Conservation (phyloP, 352 stramenopile species). For the Globisporangium emineosum region DNA sequence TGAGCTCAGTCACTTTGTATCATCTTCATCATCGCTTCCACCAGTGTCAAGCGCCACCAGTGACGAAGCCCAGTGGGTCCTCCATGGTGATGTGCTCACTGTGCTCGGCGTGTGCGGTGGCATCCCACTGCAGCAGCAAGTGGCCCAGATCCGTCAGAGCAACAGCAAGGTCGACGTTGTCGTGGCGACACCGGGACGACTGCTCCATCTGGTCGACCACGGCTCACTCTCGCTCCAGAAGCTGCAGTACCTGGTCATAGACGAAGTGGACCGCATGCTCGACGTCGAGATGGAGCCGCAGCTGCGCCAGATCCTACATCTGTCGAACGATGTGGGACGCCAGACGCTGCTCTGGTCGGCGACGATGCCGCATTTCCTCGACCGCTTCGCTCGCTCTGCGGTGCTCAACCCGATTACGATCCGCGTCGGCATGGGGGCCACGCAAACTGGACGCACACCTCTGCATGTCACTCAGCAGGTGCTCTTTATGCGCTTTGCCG, state of each 20-base stretch:
- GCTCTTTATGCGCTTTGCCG: slow-evolving; percentile 40
- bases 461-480: slow-evolving; percentile 91
- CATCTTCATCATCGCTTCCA: not conserved
- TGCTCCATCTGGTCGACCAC: slow-evolving; percentile 43
- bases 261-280: slow-evolving; percentile 97
- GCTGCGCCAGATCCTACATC: slow-evolving; percentile 91
- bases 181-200: slow-evolving; percentile 53
- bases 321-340: slow-evolving; percentile 51
- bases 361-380: slow-evolving; percentile 89
- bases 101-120: slow-evolving; percentile 49
- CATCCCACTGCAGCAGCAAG: slow-evolving; percentile 31
- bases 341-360: slow-evolving; percentile 94
- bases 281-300: slow-evolving; percentile 91
- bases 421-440: slow-evolving; percentile 69
- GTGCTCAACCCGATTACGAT: slow-evolving; percentile 92
- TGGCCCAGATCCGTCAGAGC: slow-evolving; percentile 33
- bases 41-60: not conserved
- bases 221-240: slow-evolving; percentile 26
- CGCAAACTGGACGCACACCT: slow-evolving; percentile 32
- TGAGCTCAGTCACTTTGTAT: slow-evolving; percentile 44
- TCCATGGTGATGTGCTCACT: slow-evolving; percentile 14
- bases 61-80: slow-evolving; percentile 40
- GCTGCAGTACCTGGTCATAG: slow-evolving; percentile 82
- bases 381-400: slow-evolving; percentile 90
- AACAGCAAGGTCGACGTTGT: slow-evolving; percentile 21